A percentile compares a stretch with the other conserved stretches of the same genome.
phyloP scores from a whole-genome alignment of 148 eudicot genomes.

The Chenopodium formosanum region DNA sequence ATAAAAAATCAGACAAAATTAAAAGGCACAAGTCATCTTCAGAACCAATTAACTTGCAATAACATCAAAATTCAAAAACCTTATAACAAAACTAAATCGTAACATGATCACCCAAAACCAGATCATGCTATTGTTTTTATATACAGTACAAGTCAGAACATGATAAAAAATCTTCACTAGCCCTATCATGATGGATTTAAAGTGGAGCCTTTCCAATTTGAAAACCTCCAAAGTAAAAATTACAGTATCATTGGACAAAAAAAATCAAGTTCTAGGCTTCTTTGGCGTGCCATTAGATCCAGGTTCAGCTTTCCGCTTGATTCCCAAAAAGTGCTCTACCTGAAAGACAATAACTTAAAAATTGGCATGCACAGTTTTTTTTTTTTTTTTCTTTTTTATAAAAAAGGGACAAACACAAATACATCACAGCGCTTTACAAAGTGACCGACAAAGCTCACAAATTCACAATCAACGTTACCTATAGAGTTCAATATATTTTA shows the following conservation, averaged over 20 bases:
- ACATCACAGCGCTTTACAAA: background rate
- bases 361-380: background rate
- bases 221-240: background rate
- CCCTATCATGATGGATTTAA: background rate
- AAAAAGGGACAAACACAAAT: background rate
- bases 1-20: no score
- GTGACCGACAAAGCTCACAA: background rate
- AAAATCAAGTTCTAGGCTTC: slow-evolving; percentile 48
- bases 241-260: slow-evolving; percentile 2
- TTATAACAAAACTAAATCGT: no score
- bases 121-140: no score
- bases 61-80: no score
- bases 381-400: no score
- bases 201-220: background rate
- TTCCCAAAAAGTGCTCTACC: slow-evolving; percentile 93
- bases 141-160: no score
- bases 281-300: slow-evolving; percentile 50
- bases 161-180: background rate
- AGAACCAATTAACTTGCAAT: no score
- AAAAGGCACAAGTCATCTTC: no score
- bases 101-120: no score
- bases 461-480: background rate
- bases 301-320: slow-evolving; percentile 70
- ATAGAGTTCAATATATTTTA: background rate
- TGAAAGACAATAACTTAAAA: slow-evolving; percentile 28